These are phyloP conservation scores for Fusarium sulawesiense DNA, from an alignment of 2,329 filamentous ascomycete species.

Conservation along the genomic window DNA sequence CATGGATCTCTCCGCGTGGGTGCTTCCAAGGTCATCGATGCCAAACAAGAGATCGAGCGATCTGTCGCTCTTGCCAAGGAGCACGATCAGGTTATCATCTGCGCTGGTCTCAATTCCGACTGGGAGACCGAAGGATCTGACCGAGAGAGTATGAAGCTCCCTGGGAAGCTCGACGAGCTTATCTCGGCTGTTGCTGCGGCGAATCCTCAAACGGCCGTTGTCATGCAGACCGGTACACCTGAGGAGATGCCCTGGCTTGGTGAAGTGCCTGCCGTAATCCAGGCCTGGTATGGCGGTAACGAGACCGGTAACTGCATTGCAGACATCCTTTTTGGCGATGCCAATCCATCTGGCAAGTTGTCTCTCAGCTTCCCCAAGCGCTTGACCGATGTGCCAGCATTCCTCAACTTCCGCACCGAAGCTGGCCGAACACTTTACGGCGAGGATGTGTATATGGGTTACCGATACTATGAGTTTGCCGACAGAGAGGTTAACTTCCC, in stretches of 20 bases:
- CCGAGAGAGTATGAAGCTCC: conserved; percentile 81
- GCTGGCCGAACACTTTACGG: conserved; percentile 79
- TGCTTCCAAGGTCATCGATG: conserved; percentile 67
- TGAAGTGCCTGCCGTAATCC: conserved; percentile 69
- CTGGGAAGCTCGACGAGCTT: conserved; percentile 76
- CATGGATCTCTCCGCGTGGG: conserved; percentile 72
- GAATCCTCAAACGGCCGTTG: conserved; percentile 77
- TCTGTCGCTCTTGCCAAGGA: conserved; percentile 75
- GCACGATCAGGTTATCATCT: conserved; percentile 81
- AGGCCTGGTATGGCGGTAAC: conserved; percentile 90
- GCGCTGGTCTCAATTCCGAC: conserved; percentile 81
- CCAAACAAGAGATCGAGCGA: conserved; percentile 69
- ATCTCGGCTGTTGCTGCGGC: conserved; percentile 73
- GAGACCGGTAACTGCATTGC: conserved; percentile 85
- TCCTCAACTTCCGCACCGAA: conserved; percentile 78
- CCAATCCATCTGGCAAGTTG: conserved; percentile 80
- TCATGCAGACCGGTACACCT: conserved; percentile 82
- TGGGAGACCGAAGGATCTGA: conserved; percentile 86
- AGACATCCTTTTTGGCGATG: conserved; percentile 79
- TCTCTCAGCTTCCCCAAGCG: conserved; percentile 77
- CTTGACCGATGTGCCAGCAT: conserved; percentile 78
- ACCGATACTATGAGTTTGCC: conserved; percentile 82
- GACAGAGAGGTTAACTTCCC: conserved; percentile 74
- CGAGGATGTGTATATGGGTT: conserved; percentile 84
- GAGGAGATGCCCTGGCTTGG: conserved; percentile 76